Percentiles rank a stretch among this genome's conserved stretches.
Conservation (phyloP, 768 basidiomycete genomes). For the Lentinus tigrinus region DNA sequence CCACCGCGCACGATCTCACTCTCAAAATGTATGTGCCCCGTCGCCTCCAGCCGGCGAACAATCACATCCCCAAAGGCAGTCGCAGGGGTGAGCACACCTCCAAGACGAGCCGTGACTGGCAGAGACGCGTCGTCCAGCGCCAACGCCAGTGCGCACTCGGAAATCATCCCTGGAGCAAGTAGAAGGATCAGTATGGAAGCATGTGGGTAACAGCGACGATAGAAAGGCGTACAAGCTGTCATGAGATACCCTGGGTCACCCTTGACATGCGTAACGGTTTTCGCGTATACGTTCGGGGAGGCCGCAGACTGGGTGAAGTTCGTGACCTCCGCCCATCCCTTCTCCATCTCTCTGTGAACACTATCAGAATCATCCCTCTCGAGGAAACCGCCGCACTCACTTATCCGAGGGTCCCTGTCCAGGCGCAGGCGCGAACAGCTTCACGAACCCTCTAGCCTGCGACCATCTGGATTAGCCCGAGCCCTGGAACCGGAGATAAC, state of each 20-base stretch:
- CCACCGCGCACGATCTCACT: slow-evolving; percentile 40
- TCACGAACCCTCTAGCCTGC: slow-evolving; percentile 58
- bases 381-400: no score
- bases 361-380: background rate
- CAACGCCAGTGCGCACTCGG: no score
- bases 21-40: slow-evolving; percentile 56
- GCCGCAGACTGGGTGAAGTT: slow-evolving; percentile 70
- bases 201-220: no score
- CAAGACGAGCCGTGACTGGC: slow-evolving; percentile 54
- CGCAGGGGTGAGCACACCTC: slow-evolving; percentile 82
- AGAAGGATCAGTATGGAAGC: no score
- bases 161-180: no score
- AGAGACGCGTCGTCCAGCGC: slow-evolving; percentile 29
- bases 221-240: slow-evolving; percentile 27
- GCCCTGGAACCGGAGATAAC: slow-evolving; percentile 5
- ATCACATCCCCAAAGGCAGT: slow-evolving; percentile 79
- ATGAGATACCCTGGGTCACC: slow-evolving; percentile 70
- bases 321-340: slow-evolving; percentile 58
- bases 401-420: slow-evolving; percentile 65
- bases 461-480: background rate
- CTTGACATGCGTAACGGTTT: slow-evolving; percentile 58
- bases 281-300: slow-evolving; percentile 34
- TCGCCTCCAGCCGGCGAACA: slow-evolving; percentile 61
- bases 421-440: slow-evolving; percentile 47
- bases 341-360: slow-evolving; percentile 47